Evolutionary conservation across 75 land plant species (phyloP).

Genomic region (Sequoiadendron giganteum): DNA sequence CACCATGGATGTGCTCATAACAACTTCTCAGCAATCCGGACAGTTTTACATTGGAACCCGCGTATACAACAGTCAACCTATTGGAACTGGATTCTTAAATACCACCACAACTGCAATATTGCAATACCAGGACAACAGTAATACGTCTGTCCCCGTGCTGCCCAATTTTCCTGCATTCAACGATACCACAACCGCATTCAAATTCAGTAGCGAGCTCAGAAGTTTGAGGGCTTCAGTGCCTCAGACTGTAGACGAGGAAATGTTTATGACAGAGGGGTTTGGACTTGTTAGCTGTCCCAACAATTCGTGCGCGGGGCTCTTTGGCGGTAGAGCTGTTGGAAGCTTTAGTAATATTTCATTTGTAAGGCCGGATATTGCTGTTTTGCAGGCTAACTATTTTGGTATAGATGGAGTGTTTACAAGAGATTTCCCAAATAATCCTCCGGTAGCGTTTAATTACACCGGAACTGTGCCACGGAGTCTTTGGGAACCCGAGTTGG

Average conservation of each 20-base stretch:
- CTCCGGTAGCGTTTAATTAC: too few species aligned
- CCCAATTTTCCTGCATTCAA: background rate
- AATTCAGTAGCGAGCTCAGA: background rate
- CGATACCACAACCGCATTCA: slow-evolving; percentile 1
- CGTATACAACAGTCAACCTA: background rate
- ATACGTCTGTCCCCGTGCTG: background rate
- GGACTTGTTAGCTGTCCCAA: background rate
- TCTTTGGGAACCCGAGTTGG: too few species aligned
- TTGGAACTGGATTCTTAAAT: background rate
- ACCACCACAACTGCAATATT: background rate
- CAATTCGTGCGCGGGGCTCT: background rate
- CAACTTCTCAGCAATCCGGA: background rate
- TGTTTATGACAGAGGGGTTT: background rate
- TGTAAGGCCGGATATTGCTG: too few species aligned
- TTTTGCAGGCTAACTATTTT: too few species aligned
- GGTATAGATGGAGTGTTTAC: too few species aligned
- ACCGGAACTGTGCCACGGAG: too few species aligned
- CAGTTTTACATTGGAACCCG: background rate
- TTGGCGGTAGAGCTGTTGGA: background rate
- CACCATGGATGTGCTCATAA: background rate
- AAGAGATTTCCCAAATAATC: too few species aligned
- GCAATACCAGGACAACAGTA: background rate
- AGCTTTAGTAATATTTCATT: background rate
- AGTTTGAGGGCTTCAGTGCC: background rate
- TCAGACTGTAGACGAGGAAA: background rate